Evolutionary conservation across 1,139 yeast genomes (phyloP).

Genomic region (Debaryomycetaceae sp.): DNA sequence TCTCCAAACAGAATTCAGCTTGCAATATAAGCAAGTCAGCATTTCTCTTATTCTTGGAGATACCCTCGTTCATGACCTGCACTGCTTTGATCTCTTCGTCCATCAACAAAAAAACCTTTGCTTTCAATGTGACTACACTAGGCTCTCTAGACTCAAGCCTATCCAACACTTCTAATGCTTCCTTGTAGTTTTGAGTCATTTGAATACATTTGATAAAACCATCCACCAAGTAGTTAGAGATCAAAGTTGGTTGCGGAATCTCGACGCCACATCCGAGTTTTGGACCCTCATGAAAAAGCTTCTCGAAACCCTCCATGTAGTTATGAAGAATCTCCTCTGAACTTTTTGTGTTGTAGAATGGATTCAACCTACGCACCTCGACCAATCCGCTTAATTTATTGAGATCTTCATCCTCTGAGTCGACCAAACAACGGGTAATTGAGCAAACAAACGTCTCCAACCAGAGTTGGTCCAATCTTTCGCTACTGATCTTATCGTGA

Average conservation of each 20-base stretch:
- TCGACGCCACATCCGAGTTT: conserved; percentile 66
- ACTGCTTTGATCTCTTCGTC: conserved; percentile 84
- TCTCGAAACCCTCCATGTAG: conserved; percentile 59
- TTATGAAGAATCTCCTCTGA: conserved; percentile 44
- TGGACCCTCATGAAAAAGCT: conserved; percentile 63
- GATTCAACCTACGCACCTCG: conserved; percentile 50
- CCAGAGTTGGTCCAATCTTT: conserved; percentile 46
- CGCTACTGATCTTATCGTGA: conserved; percentile 32
- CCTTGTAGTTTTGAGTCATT: conserved; percentile 60
- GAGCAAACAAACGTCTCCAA: conserved; percentile 67
- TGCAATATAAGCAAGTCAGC: conserved; percentile 59
- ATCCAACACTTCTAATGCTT: conserved; percentile 53
- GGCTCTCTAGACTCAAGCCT: conserved; percentile 41
- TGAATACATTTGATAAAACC: conserved; percentile 64
- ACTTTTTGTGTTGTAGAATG: conserved; percentile 48
- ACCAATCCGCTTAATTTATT: conserved; percentile 50
- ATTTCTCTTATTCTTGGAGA: conserved; percentile 59
- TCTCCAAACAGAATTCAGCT: conserved; percentile 65
- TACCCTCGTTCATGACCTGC: conserved; percentile 56
- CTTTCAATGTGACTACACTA: conserved; percentile 54
- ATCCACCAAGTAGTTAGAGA: conserved; percentile 74
- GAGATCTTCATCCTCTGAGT: conserved; percentile 63
- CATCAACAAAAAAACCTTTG: conserved; percentile 49
- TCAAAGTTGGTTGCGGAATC: conserved; percentile 63
- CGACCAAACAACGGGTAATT: conserved; percentile 64